Evolutionary conservation across 1,284 basidiomycete genomes (phyloP).

Genomic region (Caloboletus firmus): DNA sequence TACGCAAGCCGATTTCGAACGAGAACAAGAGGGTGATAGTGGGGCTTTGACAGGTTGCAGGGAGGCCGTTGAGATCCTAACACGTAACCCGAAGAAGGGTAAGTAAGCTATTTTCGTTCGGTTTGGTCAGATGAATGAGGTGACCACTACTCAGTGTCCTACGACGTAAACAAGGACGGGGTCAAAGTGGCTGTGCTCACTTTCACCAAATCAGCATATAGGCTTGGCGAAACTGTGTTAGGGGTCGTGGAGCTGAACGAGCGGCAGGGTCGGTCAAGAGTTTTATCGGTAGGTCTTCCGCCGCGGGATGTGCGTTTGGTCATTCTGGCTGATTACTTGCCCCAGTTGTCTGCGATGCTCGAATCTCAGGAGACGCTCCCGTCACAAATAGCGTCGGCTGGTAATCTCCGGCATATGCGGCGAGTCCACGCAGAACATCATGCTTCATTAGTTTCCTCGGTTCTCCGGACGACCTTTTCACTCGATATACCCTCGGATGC

Average conservation of each 20-base stretch:
- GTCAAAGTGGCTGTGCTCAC: slow-evolving; percentile 87
- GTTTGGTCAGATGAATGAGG: not conserved
- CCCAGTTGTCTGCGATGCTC: slow-evolving; percentile 77
- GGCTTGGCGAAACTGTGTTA: slow-evolving; percentile 85
- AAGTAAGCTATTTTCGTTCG: slow-evolving; percentile 18
- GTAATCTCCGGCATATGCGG: slow-evolving; percentile 49
- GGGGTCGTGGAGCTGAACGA: slow-evolving; percentile 88
- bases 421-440: slow-evolving; percentile 84
- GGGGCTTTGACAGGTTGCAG: slow-evolving; percentile 68
- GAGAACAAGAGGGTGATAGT: slow-evolving; percentile 40
- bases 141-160: slow-evolving; percentile 60
- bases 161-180: slow-evolving; percentile 90
- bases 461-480: slow-evolving; percentile 75
- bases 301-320: not conserved
- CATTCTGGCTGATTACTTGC: slow-evolving; percentile 1
- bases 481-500: slow-evolving; percentile 89
- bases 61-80: slow-evolving; percentile 88
- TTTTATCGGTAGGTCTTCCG: slow-evolving; percentile 62
- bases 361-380: slow-evolving; percentile 86
- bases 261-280: slow-evolving; percentile 54
- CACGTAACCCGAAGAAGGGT: slow-evolving; percentile 87
- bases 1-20: slow-evolving; percentile 32
- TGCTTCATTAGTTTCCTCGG: slow-evolving; percentile 68
- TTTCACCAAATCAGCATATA: slow-evolving; percentile 84
- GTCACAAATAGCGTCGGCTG: slow-evolving; percentile 44